Evolutionary conservation across 352 stramenopile genomes (phyloP), one percentile per base, ranked within the genome.

Genomic region (Phytopythium chamaehyphon): DNA sequence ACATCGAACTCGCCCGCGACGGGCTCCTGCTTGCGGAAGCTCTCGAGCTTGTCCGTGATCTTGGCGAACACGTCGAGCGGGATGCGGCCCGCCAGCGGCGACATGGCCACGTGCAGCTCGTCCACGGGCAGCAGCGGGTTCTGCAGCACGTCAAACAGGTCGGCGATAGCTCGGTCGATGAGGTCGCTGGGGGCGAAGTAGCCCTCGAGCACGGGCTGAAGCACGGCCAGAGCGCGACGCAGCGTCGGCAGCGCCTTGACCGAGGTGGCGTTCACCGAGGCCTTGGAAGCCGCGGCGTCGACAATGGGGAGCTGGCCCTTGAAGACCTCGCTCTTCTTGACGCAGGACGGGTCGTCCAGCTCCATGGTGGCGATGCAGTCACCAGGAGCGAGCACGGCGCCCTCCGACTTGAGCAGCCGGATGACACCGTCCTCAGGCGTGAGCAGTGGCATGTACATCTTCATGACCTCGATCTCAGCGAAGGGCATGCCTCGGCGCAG

Each of bases 381-480:
- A 48, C 97, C 98, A 23, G 96, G 82, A 9, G 93, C 82, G 1
- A 99, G 61, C 47, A 98, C 84, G 6, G 95, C 93, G 31, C 97
- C 98, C 69, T 99, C 97, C 2, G 98, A 97, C 68, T 97, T 95
- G 33, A 95, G 76, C 69, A 98, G 94, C 11, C 86, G 86, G 48
- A 99, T 97, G 6, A 97, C 71, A 77, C 97, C 97, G 35, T 79
- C 81, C 73, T 99, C 98, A 22, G 95, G 95, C 0, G 98, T 98
- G 55, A 97, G 89, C 37, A 99, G 80, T 21, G 96, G 97, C 96
- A 99, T 99, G 82, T 99, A 99, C 98, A 99, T 99, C 83, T 99
- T 99, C 97, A 99, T 99, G n/a, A 99, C 98, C 57, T 95, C 85
- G 15, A 95, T 89, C 60, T 95, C 85, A 35, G 83, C 85, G 61